These are phyloP conservation scores for Tritrichomonas foetus DNA, from an alignment of 208 protist genomes.

Conservation along the genomic window DNA sequence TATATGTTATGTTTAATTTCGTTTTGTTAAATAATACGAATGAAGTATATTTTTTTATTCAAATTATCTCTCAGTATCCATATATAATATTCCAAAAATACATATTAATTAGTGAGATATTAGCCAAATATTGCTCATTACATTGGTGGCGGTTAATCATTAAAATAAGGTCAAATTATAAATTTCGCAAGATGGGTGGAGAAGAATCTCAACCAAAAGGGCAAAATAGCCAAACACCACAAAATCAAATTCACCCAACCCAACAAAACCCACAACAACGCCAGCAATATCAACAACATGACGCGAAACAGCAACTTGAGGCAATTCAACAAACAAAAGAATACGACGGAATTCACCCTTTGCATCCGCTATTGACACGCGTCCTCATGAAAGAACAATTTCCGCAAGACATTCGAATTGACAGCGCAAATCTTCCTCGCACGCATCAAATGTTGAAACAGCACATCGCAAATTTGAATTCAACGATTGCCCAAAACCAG, in stretches of 20 bases:
- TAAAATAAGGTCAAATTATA: too few species aligned
- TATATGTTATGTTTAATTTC: too few species aligned
- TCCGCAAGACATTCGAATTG: background rate
- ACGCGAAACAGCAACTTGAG: background rate
- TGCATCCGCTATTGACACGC: background rate
- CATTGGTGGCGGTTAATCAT: too few species aligned
- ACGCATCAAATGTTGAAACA: background rate
- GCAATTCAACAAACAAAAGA: background rate
- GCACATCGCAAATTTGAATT: background rate
- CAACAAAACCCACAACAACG: background rate
- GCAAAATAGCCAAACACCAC: too few species aligned
- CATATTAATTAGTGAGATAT: too few species aligned
- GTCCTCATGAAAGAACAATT: background rate
- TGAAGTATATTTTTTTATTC: too few species aligned
- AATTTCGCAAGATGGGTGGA: background rate
- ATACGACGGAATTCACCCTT: background rate
- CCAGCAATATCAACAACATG: background rate
- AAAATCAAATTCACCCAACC: background rate
- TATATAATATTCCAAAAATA: too few species aligned
- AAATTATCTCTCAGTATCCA: too few species aligned
- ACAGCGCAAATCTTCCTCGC: background rate
- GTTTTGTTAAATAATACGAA: too few species aligned
- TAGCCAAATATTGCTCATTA: too few species aligned
- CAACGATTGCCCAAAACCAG: background rate
- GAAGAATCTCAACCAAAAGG: too few species aligned